Conservation (phyloP, 257 asterid genomes). For the Solanum sitiens region DNA sequence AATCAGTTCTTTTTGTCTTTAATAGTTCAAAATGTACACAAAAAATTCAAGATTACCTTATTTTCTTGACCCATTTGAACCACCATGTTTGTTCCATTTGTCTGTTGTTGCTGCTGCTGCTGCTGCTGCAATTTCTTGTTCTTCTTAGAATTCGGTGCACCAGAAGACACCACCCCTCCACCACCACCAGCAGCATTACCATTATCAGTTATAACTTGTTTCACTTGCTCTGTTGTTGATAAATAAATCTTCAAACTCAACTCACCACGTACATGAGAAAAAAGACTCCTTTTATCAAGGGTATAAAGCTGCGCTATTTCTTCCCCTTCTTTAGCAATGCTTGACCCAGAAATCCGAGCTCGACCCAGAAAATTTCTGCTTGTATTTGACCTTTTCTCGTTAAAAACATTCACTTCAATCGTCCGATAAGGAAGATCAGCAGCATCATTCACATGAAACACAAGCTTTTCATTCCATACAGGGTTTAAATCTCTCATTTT, state of each 20-base stretch:
- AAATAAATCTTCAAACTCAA: constrained; percentile 54
- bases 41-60: constrained; percentile 7
- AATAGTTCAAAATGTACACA: neutral
- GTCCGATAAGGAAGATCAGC: constrained; percentile 81
- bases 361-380: constrained; percentile 68
- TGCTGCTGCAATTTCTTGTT: constrained; percentile 33
- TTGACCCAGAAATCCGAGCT: constrained; percentile 60
- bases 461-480: constrained; percentile 76
- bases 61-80: constrained; percentile 14
- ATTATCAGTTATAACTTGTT: constrained; percentile 26
- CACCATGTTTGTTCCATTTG: constrained; percentile 30
- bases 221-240: constrained; percentile 54
- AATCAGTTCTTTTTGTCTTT: neutral
- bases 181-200: neutral
- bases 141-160: constrained; percentile 21
- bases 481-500: constrained; percentile 76
- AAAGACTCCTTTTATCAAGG: constrained; percentile 67
- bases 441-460: constrained; percentile 54
- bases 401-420: constrained; percentile 64
- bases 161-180: neutral
- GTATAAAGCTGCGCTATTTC: constrained; percentile 50
- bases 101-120: constrained; percentile 25
- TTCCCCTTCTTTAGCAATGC: constrained; percentile 48
- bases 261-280: constrained; percentile 87
- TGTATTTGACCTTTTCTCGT: constrained; percentile 62